Base-by-base conservation (phyloP, 2,329 filamentous ascomycete species). In the Endocalyx cinctus region DNA sequence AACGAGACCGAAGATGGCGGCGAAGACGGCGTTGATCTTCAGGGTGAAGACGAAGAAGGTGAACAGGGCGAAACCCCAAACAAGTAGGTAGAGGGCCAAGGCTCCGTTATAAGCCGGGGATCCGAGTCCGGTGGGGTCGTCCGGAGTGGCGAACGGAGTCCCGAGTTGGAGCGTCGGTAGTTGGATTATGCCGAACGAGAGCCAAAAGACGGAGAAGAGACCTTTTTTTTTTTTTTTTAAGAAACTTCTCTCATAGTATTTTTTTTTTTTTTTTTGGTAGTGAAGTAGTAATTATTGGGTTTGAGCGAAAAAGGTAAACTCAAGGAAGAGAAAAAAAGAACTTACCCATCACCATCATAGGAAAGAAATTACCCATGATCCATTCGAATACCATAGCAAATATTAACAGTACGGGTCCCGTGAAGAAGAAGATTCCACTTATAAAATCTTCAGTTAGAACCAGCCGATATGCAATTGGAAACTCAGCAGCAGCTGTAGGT, bases 41-140 rank as follows among this genome's bases (percentile, higher is more conserved):
- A 69, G 52, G 0, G 69, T 67, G 40, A 74, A 73, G 29, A 73
- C 50, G 47, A 67, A 70, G 36, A 70, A 72, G 0, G 69, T 72
- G 17, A 67, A 62, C 12, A 74, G 50, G 8, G 67, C 69, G 26
- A 73, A 72, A 0, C 69, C 70, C 69, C 70, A 74, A 4, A 72
- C 64, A 5, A 73, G 52, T 4, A 72, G 54, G 43, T 72, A 73
- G 4, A 74, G 43, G 0, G 59, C 70, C 17, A 75, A 55, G 2
- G 60, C 64, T 1, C 66, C 57, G 38, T 73, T 75, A 54, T 64
- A 72, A 31, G 64, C 66, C 10, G 61, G 52, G 0, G 63, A 64
- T 0, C 55, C 45, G 2, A 57, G 50, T 0, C 69, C 69, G 8
- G 63, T 65, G 6, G 67, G 63, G 16, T 69, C 63, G 14, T 54